These are phyloP conservation scores for Colletotrichum paranaense DNA, from an alignment of 2,329 filamentous ascomycete species.

Conservation along the genomic window DNA sequence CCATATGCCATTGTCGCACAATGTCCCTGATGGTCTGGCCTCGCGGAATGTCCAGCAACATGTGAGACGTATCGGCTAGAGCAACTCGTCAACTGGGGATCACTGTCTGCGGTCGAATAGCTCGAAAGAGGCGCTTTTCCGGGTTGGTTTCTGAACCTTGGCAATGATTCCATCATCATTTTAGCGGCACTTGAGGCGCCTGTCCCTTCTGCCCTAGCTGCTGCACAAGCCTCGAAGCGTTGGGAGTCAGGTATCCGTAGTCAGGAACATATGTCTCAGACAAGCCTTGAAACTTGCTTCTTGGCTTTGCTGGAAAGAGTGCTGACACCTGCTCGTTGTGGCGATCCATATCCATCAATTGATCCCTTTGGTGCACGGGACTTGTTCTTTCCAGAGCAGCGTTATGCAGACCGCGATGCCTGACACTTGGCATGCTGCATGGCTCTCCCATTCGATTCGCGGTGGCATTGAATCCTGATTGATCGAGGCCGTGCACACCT, in stretches of 20 bases:
- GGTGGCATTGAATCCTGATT: constrained; percentile 11
- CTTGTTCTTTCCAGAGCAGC: constrained; percentile 2
- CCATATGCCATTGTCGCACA: constrained; percentile 27
- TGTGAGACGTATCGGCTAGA: constrained; percentile 33
- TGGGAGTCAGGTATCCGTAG: constrained; percentile 25
- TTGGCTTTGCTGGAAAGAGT: constrained; percentile 16
- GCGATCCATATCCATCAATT: neutral
- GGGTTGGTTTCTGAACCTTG: constrained; percentile 28
- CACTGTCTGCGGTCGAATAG: constrained; percentile 19
- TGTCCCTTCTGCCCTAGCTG: constrained; percentile 10
- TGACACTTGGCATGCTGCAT: constrained; percentile 14
- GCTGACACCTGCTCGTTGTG: constrained; percentile 15
- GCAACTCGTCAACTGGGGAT: constrained; percentile 21
- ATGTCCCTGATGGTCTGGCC: constrained; percentile 20
- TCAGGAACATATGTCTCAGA: constrained; percentile 36
- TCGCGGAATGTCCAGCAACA: constrained; percentile 18
- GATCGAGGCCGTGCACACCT: constrained; percentile 10
- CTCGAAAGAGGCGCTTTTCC: constrained; percentile 24
- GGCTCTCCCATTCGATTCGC: constrained; percentile 22
- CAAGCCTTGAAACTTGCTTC: constrained; percentile 30
- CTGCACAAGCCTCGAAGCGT: constrained; percentile 25
- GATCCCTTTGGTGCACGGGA: constrained; percentile 15
- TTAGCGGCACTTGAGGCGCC: constrained; percentile 16
- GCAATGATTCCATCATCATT: constrained; percentile 22
- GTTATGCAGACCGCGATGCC: constrained; percentile 13